phyloP scores from a whole-genome alignment of 2,329 filamentous ascomycete genomes.

The Colletotrichum orchidophilum region DNA sequence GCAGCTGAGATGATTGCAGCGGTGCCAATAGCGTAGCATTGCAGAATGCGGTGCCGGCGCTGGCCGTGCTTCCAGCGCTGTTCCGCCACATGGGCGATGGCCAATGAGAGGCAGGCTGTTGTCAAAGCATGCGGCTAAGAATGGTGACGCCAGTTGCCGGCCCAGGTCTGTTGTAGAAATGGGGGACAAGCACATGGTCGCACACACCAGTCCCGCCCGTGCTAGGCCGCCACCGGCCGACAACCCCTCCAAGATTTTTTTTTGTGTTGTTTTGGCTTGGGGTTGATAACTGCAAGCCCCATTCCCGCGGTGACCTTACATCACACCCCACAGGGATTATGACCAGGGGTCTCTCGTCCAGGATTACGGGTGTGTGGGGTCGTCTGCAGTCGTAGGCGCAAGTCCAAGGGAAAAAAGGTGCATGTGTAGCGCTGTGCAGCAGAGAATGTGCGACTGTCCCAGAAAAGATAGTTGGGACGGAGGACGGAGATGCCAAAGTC shows the following conservation, averaged over 20 bases:
- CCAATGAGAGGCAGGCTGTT: constrained; percentile 29
- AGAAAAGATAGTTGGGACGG: background rate
- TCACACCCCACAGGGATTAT: constrained; percentile 31
- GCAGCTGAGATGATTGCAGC: constrained; percentile 24
- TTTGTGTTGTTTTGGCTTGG: constrained; percentile 27
- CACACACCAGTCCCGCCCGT: constrained; percentile 3
- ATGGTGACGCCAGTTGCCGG: constrained; percentile 15
- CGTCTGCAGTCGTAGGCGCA: constrained; percentile 22
- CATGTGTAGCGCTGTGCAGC: constrained; percentile 21
- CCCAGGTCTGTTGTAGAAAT: constrained; percentile 18
- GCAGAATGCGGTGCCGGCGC: constrained; percentile 21
- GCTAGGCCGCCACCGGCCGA: constrained; percentile 31
- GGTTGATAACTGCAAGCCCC: constrained; percentile 32
- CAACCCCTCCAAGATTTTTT: constrained; percentile 28
- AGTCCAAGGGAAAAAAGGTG: constrained; percentile 16
- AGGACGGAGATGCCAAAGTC: constrained; percentile 13
- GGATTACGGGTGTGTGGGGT: constrained; percentile 33
- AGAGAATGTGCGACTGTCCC: background rate
- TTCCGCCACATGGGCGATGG: background rate
- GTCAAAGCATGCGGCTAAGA: constrained; percentile 22
- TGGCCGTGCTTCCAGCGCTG: constrained; percentile 9
- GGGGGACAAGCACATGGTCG: constrained; percentile 22
- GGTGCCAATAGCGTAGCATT: background rate
- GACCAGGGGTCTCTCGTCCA: constrained; percentile 16
- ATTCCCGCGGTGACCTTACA: constrained; percentile 34